phyloP scores from a whole-genome alignment of 257 asterid genomes.

The Voacanga thouarsii region DNA sequence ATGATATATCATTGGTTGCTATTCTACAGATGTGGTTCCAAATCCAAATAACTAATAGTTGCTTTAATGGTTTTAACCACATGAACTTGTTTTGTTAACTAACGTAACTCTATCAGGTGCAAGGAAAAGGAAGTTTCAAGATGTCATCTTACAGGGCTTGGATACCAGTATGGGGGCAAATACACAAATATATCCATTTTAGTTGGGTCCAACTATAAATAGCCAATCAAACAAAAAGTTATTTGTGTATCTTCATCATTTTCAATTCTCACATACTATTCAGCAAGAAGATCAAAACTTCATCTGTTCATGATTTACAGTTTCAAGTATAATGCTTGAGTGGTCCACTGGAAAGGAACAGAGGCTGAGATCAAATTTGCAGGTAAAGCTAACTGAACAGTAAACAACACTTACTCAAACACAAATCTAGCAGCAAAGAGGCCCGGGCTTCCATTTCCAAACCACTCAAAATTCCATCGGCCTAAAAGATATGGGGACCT shows the following conservation, averaged over 20 bases:
- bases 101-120: background rate
- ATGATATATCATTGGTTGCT: slow-evolving; percentile 2
- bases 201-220: background rate
- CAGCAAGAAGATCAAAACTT: background rate
- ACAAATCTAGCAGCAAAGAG: slow-evolving; percentile 55
- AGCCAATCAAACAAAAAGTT: background rate
- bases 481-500: slow-evolving; percentile 78
- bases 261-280: background rate
- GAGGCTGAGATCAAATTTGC: background rate
- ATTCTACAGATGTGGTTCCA: background rate
- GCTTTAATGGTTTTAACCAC: background rate
- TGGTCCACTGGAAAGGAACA: background rate
- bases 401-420: slow-evolving; percentile 51
- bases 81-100: background rate
- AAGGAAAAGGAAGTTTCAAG: background rate
- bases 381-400: background rate
- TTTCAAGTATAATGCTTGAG: background rate
- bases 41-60: background rate
- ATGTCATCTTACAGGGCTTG: background rate
- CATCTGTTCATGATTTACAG: no score
- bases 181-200: background rate
- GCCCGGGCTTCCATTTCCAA: slow-evolving; percentile 74
- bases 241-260: background rate
- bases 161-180: background rate
- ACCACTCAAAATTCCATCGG: slow-evolving; percentile 72